These are phyloP conservation scores for Arxiozyma bovina DNA, from an alignment of 1,139 yeast species.

Conservation along the genomic window DNA sequence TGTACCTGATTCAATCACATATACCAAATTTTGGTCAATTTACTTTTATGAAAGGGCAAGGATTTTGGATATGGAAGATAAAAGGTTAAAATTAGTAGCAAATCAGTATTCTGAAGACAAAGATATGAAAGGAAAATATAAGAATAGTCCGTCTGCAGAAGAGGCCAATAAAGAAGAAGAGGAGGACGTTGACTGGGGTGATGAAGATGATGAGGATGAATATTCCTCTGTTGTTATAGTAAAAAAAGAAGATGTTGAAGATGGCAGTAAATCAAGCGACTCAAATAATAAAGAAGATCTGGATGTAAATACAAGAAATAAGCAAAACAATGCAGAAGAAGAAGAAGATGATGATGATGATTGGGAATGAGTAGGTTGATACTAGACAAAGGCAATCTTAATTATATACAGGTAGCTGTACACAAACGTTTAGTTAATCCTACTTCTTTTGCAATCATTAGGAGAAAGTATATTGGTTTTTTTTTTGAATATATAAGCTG, in stretches of 20 bases:
- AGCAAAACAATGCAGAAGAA: constrained; percentile 10
- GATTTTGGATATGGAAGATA: constrained; percentile 54
- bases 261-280: neutral
- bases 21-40: constrained; percentile 63
- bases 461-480: neutral
- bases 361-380: constrained; percentile 39
- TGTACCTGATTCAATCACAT: constrained; percentile 57
- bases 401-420: neutral
- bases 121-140: constrained; percentile 4
- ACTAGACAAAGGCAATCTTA: neutral
- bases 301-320: constrained; percentile 8
- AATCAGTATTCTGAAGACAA: constrained; percentile 3
- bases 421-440: too few species aligned
- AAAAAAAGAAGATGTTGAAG: constrained; percentile 10
- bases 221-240: constrained; percentile 13
- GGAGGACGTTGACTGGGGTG: constrained; percentile 22
- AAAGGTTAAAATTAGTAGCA: constrained; percentile 51
- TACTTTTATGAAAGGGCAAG: constrained; percentile 52
- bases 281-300: neutral
- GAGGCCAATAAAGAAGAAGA: constrained; percentile 23
- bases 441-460: neutral
- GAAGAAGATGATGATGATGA: constrained; percentile 38
- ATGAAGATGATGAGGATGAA: constrained; percentile 7
- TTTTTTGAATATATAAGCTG: neutral
- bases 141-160: constrained; percentile 14